Percentiles rank a stretch among this genome's conserved stretches.
These are phyloP conservation scores for Rhizopogon vesiculosus DNA, from an alignment of 768 basidiomycete species.

Conservation along the genomic window DNA sequence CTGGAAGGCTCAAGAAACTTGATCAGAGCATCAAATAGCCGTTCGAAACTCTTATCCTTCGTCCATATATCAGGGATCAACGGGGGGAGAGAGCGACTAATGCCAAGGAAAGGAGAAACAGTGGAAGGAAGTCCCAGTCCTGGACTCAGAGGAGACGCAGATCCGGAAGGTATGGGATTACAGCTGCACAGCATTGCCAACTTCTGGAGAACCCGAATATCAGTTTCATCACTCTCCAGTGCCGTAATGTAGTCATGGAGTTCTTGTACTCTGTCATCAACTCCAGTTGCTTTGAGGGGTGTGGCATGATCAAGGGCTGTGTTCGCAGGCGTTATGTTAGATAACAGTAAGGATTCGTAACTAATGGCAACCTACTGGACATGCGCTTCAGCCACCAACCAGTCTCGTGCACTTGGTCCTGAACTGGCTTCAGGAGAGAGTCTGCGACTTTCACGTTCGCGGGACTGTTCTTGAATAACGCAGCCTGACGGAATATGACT, in stretches of 20 bases:
- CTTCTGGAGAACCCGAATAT: constrained; percentile 55
- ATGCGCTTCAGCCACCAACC: constrained; percentile 85
- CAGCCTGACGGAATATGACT: constrained; percentile 66
- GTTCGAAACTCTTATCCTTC: constrained; percentile 64
- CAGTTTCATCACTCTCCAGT: constrained; percentile 49
- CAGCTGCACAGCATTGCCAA: constrained; percentile 59
- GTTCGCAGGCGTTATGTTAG: constrained; percentile 7
- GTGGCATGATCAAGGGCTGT: constrained; percentile 41
- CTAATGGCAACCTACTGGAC: constrained; percentile 45
- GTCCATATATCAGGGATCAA: constrained; percentile 66
- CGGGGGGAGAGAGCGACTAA: constrained; percentile 31
- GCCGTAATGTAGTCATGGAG: constrained; percentile 48
- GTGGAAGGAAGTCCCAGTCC: constrained; percentile 46
- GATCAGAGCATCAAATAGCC: constrained; percentile 61
- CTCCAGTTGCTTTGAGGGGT: constrained; percentile 34
- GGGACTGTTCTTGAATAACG: constrained; percentile 81
- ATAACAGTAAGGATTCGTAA: not conserved
- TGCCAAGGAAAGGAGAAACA: constrained; percentile 52
- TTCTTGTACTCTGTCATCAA: constrained; percentile 41
- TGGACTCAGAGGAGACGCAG: constrained; percentile 50
- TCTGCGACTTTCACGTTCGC: constrained; percentile 44
- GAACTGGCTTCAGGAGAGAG: constrained; percentile 66
- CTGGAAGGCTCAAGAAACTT: constrained; percentile 56
- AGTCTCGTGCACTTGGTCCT: constrained; percentile 62
- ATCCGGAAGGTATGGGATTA: constrained; percentile 42